Percentiles rank a stretch among this genome's conserved stretches.
These are phyloP conservation scores for Exophiala alcalophila DNA, from an alignment of 2,329 filamentous ascomycete species.

Conservation along the genomic window DNA sequence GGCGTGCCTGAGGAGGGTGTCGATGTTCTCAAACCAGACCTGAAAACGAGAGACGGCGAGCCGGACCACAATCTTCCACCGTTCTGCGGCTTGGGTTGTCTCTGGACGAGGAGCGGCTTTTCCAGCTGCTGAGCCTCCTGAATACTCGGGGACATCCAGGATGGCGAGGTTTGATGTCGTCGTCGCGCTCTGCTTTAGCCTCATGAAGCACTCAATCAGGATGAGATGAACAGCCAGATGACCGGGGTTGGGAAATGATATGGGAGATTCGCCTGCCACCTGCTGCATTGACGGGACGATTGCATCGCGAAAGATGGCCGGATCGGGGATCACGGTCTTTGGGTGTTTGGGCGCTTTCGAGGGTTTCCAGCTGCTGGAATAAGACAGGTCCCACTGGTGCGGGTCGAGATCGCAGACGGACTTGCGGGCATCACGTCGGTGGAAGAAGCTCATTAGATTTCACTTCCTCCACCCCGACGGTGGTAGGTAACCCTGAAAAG, in stretches of 20 bases:
- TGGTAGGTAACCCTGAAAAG: no score
- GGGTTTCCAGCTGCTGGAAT: no score
- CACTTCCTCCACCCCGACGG: no score
- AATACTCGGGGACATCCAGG: constrained; percentile 6
- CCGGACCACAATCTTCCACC: constrained; percentile 19
- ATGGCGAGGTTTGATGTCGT: constrained; percentile 11
- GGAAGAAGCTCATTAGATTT: no score
- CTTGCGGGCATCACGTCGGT: no score
- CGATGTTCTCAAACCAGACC: constrained; percentile 21
- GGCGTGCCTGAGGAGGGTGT: constrained; percentile 19
- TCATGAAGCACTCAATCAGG: constrained; percentile 24
- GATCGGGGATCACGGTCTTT: constrained; percentile 19
- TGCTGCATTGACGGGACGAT: constrained; percentile 10
- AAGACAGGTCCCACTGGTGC: no score
- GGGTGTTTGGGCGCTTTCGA: no score
- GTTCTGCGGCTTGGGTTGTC: constrained; percentile 3
- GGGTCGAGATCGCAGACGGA: no score
- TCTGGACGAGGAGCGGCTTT: background rate
- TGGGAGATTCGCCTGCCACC: background rate
- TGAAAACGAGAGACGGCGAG: constrained; percentile 21
- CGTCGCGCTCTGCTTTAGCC: constrained; percentile 10
- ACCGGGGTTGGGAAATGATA: constrained; percentile 17
- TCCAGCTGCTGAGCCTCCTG: background rate
- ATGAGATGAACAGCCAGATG: constrained; percentile 22
- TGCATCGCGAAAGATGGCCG: constrained; percentile 16